Percentiles rank a stretch among this genome's conserved stretches.
These are phyloP conservation scores for Apophysomyces variabilis DNA, from an alignment of 371 early-diverging fungal genomes.

Conservation along the genomic window DNA sequence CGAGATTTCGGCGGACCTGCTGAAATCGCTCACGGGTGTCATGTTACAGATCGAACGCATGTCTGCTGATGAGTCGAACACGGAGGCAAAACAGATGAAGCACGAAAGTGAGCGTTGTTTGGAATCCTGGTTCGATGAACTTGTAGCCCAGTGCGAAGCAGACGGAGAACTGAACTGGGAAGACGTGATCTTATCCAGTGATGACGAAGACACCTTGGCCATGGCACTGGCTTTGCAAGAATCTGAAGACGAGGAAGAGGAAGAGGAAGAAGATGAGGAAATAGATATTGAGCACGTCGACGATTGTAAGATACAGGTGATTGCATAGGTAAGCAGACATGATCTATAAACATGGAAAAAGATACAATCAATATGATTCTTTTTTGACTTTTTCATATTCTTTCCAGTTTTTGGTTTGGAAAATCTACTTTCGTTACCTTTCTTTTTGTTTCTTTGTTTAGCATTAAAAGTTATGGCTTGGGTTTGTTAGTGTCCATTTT, in stretches of 20 bases:
- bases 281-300: conserved; percentile 7
- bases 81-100: conserved; percentile 30
- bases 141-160: conserved; percentile 37
- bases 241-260: conserved; percentile 20
- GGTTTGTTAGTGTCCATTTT: too few relatives aligned
- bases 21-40: conserved; percentile 33
- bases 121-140: conserved; percentile 41
- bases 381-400: too few relatives aligned
- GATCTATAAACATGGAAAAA: too few relatives aligned
- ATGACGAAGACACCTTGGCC: conserved; percentile 20
- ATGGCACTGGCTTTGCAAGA: conserved; percentile 18
- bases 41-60: conserved; percentile 34
- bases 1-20: conserved; percentile 38
- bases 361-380: too few relatives aligned
- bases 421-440: too few relatives aligned
- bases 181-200: not conserved
- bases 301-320: conserved; percentile 1
- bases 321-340: not conserved
- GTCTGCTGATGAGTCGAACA: conserved; percentile 29
- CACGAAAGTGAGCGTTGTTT: conserved; percentile 35
- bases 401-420: too few relatives aligned
- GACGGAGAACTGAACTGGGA: conserved; percentile 24
- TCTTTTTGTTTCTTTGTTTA: too few relatives aligned
- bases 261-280: conserved; percentile 30
- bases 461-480: too few relatives aligned